A percentile compares a stretch with the other conserved stretches of the same genome.
Conservation (phyloP, 805 yeast genomes). For the Teunomyces pallodes region DNA sequence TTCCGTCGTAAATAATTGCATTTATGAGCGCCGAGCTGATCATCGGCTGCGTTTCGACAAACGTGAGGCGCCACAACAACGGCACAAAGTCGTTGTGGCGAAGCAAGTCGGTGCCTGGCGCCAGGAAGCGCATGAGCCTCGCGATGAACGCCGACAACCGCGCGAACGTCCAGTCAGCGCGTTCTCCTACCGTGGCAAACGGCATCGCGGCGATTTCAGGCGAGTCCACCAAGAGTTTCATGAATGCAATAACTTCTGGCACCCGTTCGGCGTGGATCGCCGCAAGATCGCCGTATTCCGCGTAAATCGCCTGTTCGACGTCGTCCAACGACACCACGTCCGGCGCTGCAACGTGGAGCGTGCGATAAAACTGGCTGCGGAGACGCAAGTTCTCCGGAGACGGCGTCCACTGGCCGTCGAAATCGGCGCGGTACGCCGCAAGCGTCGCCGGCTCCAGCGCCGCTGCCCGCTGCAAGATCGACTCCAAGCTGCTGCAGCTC, state of each 20-base stretch:
- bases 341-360: constrained; percentile 27
- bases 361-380: constrained; percentile 21
- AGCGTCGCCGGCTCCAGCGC: not conserved
- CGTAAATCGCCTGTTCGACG: constrained; percentile 22
- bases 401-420: constrained; percentile 13
- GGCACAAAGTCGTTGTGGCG: constrained; percentile 29
- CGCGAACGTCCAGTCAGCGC: constrained; percentile 21
- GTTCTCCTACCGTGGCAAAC: constrained; percentile 6
- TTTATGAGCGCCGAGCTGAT: constrained; percentile 27
- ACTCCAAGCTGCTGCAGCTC: too few relatives aligned
- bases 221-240: constrained; percentile 35
- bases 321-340: constrained; percentile 22
- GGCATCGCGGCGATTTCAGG: constrained; percentile 15
- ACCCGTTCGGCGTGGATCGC: constrained; percentile 16
- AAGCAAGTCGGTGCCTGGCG: constrained; percentile 21
- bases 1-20: constrained; percentile 18
- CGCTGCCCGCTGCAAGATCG: too few relatives aligned
- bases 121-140: constrained; percentile 24
- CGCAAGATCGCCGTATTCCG: constrained; percentile 20
- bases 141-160: constrained; percentile 27
- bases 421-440: constrained; percentile 5
- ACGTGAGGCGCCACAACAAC: constrained; percentile 33
- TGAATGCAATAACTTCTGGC: constrained; percentile 28
- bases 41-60: constrained; percentile 8
- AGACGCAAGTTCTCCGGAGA: constrained; percentile 16